Evolutionary conservation across 192 early-diverging fungal genomes (phyloP).

Genomic region (Nowakowskiella sp.): DNA sequence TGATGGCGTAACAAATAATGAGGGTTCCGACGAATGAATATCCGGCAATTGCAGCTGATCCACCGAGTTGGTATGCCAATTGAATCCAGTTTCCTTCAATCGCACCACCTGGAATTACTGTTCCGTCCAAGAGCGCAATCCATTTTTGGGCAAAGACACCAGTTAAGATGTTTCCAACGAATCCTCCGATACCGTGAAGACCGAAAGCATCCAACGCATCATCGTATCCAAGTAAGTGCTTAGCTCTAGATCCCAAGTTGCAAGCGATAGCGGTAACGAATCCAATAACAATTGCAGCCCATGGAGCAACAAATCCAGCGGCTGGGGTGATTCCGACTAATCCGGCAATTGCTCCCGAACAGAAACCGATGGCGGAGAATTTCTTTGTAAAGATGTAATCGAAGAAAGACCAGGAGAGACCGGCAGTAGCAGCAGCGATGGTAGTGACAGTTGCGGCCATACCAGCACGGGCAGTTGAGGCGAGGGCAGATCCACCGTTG

Average conservation of each 20-base stretch:
- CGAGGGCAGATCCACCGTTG: conserved; percentile 81
- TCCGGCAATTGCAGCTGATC: conserved; percentile 46
- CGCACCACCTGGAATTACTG: conserved; percentile 42
- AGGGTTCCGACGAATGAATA: conserved; percentile 44
- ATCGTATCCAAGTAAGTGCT: conserved; percentile 80
- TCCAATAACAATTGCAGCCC: conserved; percentile 76
- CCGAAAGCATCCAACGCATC: conserved; percentile 83
- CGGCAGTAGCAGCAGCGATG: conserved; percentile 72
- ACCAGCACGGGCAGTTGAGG: conserved; percentile 74
- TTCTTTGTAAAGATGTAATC: conserved; percentile 70
- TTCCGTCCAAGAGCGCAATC: conserved; percentile 60
- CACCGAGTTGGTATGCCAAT: conserved; percentile 62
- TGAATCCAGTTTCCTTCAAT: conserved; percentile 63
- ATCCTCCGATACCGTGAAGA: conserved; percentile 55
- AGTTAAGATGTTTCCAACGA: conserved; percentile 78
- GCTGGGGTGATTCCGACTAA: conserved; percentile 90
- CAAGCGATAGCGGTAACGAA: conserved; percentile 62
- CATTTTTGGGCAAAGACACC: conserved; percentile 81
- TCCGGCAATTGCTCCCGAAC: conserved; percentile 88
- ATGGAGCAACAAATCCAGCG: conserved; percentile 77
- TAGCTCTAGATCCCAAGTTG: conserved; percentile 74
- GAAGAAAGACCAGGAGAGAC: conserved; percentile 72
- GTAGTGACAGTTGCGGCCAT: conserved; percentile 83
- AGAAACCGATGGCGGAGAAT: conserved; percentile 86
- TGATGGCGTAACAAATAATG: conserved; percentile 60